Evolutionary conservation across 2,329 filamentous ascomycete species (phyloP).

Genomic region (Salinomyces thailandicus): DNA sequence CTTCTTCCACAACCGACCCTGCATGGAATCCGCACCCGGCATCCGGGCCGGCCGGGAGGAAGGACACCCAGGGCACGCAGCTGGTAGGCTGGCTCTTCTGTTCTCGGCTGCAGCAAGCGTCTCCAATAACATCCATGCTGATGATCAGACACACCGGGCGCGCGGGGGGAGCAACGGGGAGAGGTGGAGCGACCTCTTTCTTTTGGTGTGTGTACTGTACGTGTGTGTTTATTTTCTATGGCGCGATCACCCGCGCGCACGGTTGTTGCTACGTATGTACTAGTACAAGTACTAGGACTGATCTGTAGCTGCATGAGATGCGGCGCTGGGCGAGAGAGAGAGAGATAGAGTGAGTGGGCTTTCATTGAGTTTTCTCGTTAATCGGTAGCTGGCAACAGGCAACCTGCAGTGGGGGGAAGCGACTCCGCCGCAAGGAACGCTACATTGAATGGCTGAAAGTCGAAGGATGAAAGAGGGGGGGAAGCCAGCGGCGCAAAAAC

Average conservation of each 20-base stretch:
- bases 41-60: slow-evolving; percentile 22
- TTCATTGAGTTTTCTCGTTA: no score
- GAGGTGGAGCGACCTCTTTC: slow-evolving; percentile 16
- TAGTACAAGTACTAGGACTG: no score
- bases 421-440: slow-evolving; percentile 12
- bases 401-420: not conserved
- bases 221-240: no score
- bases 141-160: slow-evolving; percentile 22
- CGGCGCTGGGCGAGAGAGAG: not conserved
- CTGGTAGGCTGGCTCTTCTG: slow-evolving; percentile 20
- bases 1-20: slow-evolving; percentile 16
- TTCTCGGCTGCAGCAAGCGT: slow-evolving; percentile 13
- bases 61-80: slow-evolving; percentile 20
- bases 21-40: slow-evolving; percentile 19
- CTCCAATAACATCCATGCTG: slow-evolving; percentile 21
- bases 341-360: no score
- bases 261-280: no score
- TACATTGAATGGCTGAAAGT: slow-evolving; percentile 6
- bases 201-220: no score
- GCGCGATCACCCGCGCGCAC: slow-evolving; percentile 13
- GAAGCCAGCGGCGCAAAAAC: no score
- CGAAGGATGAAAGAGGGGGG: no score
- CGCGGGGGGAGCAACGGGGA: no score
- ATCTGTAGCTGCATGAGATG: not conserved
- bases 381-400: no score